Evolutionary conservation across 2,329 filamentous ascomycete genomes (phyloP), one percentile per base, ranked within the genome.

Genomic region (Cercospora zeae-maydis): DNA sequence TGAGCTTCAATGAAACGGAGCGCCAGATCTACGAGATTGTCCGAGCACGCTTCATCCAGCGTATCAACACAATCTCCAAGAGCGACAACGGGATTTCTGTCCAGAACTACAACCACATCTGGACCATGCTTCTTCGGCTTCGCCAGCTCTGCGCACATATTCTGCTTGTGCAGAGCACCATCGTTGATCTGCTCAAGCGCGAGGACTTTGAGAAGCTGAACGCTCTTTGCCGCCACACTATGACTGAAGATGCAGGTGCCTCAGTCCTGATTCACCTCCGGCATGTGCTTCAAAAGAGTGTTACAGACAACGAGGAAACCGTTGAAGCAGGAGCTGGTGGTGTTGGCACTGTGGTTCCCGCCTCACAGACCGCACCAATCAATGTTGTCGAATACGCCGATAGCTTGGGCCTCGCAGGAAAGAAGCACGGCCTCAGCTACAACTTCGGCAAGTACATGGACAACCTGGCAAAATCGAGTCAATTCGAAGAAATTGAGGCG

Each of bases 1-100:
- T 84, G 0, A 68, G 81, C 0, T 85, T 87, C 71, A 84, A 82
- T 13, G 63, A 75, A 0, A 76, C 84, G 0, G 84, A 87, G 70
- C 75, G 77, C 1, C 74, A 76, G 1, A 77, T 87, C 33, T 87
- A 87, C 64, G 75, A 81, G 1, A 81, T 84, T 52, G 81, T 87
- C 1, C 74, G 74, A 3, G 63, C 71, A 8, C 74, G 79, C 13
- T 81, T 82, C 62, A 69, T 79, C 9, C 62, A 72, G 13, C 71
- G 76, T 34, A 78, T 84, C 71, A 80, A 81, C 58, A 63, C 60
- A 56, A 74, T 72, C 42, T 51, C 61, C 1, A 67, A 65, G 57
- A 62, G 59, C 8, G 65, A 51, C 42, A 67, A 63, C 16, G 58
- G 62, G 10, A 67, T 76, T 1, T 34, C 30, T 9, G 70, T 75